Evolutionary conservation across 495 filamentous ascomycete genomes (phyloP), one percentile per base, ranked within the genome.

Genomic region (Hypoxylon fragiforme): DNA sequence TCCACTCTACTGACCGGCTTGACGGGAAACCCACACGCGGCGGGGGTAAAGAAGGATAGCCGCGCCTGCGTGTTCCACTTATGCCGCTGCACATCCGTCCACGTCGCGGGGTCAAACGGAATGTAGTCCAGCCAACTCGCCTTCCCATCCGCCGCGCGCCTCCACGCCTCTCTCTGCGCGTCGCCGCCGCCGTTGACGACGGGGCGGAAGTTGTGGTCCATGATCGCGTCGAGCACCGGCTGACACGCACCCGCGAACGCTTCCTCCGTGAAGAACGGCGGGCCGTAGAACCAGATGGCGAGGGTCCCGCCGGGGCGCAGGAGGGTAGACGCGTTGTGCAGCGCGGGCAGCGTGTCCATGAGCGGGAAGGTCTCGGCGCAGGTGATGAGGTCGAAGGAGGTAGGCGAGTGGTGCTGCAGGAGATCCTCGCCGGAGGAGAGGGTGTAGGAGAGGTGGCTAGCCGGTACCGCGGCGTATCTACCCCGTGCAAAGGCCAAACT

Each of bases 241-340:
- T 53, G 31, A 39, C 19, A 21, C 44, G 15, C 3, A 28, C 50
- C 31, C 42, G 62, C 35, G 20, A 54, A 15, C 32, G 39, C 28
- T 1, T n/a, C 11, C 0, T 57, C 62, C 2, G 57, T 41, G 41
- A 71, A 71, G 15, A 54, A 53, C 6, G 68, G 62, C 0, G 53
- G 62, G 0, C 68, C 68, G 31, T 69, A 69, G 31, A 70, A 67
- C 67, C 66, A 68, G 16, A 68, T 45, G 0, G 68, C 68, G 7
- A 71, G 21, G 3, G 64, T 69, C 1, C 66, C 68, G 16, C 54
- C 57, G 5, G 64, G 59, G 6, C 53, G 40, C 13, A 71, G 57
- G 8, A 69, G 12, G 7, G 34, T 37, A 0, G 44, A 44, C 40
- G 68, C 64, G 16, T 42, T 52, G 1, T 52, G 18, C 1, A 71